These are phyloP conservation scores for Pyrus pyrifolia DNA, from an alignment of 306 rosid species.

Conservation along the genomic window DNA sequence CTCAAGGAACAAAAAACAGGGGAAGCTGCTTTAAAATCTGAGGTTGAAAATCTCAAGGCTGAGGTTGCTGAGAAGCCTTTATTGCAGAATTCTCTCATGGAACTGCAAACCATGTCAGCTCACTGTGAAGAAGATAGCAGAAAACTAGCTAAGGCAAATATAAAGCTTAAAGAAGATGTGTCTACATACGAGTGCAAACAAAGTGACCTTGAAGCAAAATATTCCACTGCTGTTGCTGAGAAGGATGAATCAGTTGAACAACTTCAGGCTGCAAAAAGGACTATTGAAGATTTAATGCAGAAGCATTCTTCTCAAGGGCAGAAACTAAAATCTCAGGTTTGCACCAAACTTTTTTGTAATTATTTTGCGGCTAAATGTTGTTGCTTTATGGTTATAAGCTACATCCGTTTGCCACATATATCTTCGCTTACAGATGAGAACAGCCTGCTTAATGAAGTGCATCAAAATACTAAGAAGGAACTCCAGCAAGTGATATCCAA, in stretches of 20 bases:
- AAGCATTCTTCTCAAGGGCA: conserved; percentile 59
- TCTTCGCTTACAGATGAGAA: conserved; percentile 73
- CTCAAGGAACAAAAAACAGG: conserved; percentile 54
- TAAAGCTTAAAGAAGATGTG: conserved; percentile 52
- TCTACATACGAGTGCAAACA: conserved; percentile 48
- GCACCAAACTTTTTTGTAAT: not conserved
- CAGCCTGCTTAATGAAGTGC: conserved; percentile 59
- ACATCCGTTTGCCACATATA: conserved; percentile 41
- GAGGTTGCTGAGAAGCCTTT: conserved; percentile 55
- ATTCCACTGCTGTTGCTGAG: conserved; percentile 42
- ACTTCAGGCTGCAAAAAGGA: conserved; percentile 36
- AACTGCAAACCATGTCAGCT: conserved; percentile 51
- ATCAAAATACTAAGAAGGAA: conserved; percentile 63
- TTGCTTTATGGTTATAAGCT: not conserved
- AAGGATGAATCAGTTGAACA: conserved; percentile 51
- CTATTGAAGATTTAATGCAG: conserved; percentile 41
- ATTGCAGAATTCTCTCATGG: conserved; percentile 47
- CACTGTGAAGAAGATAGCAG: conserved; percentile 50
- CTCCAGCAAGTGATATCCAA: conserved; percentile 49
- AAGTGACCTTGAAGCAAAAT: conserved; percentile 45
- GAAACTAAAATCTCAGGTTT: conserved; percentile 76
- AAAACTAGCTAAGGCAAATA: conserved; percentile 46
- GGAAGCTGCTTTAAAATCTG: conserved; percentile 50
- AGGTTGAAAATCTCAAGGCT: conserved; percentile 52
- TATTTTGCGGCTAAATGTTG: not conserved